These are phyloP conservation scores for Herpetospermum pedunculosum DNA, from an alignment of 306 rosid species.

Conservation along the genomic window DNA sequence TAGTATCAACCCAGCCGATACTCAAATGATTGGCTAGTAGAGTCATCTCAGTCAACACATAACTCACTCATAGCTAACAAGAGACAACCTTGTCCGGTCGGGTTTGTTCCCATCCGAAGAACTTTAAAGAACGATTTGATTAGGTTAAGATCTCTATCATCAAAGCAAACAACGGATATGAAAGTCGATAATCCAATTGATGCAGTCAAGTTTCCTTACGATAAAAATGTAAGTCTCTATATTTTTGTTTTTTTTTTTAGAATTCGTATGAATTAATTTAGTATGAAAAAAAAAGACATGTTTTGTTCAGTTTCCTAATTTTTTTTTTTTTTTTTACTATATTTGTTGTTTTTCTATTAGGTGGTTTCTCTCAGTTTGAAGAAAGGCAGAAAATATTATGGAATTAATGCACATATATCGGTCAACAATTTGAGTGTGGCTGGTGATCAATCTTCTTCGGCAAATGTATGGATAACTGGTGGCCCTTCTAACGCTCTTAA, in stretches of 20 bases:
- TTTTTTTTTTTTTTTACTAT: too few relatives aligned
- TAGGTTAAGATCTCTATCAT: background rate
- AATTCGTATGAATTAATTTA: background rate
- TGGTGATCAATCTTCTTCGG: background rate
- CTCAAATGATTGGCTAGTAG: background rate
- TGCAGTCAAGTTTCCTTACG: background rate
- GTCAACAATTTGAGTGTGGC: background rate
- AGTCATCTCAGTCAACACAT: background rate
- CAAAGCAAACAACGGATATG: background rate
- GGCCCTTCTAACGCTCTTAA: background rate
- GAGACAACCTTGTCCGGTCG: background rate
- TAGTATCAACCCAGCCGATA: background rate
- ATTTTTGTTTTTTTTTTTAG: too few relatives aligned
- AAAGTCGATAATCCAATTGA: background rate
- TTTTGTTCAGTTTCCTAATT: background rate
- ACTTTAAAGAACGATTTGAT: background rate
- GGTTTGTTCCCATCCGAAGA: constrained; percentile 17
- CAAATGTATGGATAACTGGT: background rate
- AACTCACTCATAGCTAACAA: background rate
- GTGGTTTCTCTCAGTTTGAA: background rate
- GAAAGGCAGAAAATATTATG: background rate
- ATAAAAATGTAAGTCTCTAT: background rate
- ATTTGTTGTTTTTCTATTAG: too few relatives aligned
- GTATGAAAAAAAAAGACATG: background rate
- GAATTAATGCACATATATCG: background rate